Evolutionary conservation across 768 basidiomycete species (phyloP).

Genomic region (Suillus decipiens): DNA sequence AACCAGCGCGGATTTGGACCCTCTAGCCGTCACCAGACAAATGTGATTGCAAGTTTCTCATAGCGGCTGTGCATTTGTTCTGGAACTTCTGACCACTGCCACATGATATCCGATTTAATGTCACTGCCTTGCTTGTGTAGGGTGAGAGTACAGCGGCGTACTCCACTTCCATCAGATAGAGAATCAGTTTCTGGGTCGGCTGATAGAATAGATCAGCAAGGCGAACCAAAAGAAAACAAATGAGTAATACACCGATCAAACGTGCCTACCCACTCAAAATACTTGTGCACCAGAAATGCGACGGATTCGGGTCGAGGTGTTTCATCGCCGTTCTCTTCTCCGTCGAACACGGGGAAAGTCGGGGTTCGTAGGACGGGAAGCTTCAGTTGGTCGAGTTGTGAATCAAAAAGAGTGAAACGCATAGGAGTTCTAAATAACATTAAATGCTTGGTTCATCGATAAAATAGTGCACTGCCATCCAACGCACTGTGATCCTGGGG

Average conservation of each 20-base stretch:
- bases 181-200: constrained; percentile 5
- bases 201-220: constrained; percentile 16
- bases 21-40: constrained; percentile 3
- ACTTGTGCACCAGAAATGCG: constrained; percentile 46
- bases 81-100: constrained; percentile 14
- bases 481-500: constrained; percentile 26
- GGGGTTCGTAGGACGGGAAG: constrained; percentile 47
- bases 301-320: constrained; percentile 36
- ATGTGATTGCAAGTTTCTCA: background rate
- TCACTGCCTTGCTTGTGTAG: constrained; percentile 17
- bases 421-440: constrained; percentile 17
- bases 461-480: background rate
- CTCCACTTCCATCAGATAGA: background rate
- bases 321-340: constrained; percentile 22
- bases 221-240: background rate
- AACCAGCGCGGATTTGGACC: background rate
- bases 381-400: constrained; percentile 49
- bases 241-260: constrained; percentile 43
- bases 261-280: constrained; percentile 53
- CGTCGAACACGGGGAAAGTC: constrained; percentile 14
- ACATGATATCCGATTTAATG: constrained; percentile 5
- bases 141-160: constrained; percentile 11
- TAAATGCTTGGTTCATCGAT: background rate
- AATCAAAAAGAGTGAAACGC: constrained; percentile 61
- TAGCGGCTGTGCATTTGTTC: background rate